Conservation (phyloP, 1,139 yeast species). For the Casaregolazyma suthepensis region DNA sequence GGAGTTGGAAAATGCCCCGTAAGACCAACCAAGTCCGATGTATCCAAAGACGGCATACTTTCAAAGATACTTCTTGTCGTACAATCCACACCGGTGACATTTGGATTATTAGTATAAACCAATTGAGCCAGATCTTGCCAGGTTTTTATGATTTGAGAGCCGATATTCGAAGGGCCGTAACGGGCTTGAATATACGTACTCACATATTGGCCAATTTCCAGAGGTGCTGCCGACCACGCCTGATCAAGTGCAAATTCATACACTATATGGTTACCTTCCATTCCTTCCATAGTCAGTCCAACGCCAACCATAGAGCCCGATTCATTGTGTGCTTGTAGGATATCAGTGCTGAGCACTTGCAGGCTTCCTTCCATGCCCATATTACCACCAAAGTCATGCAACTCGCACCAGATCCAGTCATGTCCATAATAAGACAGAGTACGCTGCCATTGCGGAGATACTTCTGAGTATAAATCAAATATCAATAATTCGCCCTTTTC, state of each 20-base stretch:
- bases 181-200: constrained; percentile 11
- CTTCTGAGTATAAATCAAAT: constrained; percentile 17
- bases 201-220: constrained; percentile 12
- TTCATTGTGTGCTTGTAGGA: constrained; percentile 13
- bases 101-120: constrained; percentile 15
- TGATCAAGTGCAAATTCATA: constrained; percentile 18
- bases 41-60: constrained; percentile 14
- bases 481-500: constrained; percentile 16
- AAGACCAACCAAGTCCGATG: constrained; percentile 11
- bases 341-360: constrained; percentile 15
- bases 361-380: constrained; percentile 18
- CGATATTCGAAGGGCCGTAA: constrained; percentile 14
- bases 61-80: constrained; percentile 15
- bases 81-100: constrained; percentile 13
- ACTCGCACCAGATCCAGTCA: constrained; percentile 18
- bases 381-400: constrained; percentile 19
- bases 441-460: constrained; percentile 15
- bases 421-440: constrained; percentile 18
- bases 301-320: constrained; percentile 15
- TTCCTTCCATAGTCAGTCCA: constrained; percentile 19
- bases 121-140: constrained; percentile 15
- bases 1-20: constrained; percentile 10
- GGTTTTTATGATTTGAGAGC: constrained; percentile 6
- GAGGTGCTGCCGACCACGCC: constrained; percentile 15
- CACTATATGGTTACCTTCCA: constrained; percentile 19